Evolutionary conservation across 495 filamentous ascomycete genomes (phyloP).

Genomic region (Aspergillus mulundensis): DNA sequence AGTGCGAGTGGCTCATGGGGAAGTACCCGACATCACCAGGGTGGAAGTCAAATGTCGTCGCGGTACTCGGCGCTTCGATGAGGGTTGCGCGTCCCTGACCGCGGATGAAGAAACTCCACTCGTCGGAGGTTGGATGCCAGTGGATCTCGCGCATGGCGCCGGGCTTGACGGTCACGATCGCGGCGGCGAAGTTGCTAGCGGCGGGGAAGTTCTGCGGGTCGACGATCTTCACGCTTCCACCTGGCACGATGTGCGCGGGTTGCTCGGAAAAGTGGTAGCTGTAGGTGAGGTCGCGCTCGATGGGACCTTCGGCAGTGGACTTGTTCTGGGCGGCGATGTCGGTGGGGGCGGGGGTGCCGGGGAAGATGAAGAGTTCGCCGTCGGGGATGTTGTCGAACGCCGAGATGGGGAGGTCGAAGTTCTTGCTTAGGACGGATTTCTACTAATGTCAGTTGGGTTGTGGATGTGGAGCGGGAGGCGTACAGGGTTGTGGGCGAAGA

Average conservation of each 20-base stretch:
- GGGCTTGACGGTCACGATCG: conserved; percentile 61
- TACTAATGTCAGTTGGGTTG: conserved; percentile 1
- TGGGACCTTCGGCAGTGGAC: conserved; percentile 53
- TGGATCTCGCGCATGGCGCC: conserved; percentile 76
- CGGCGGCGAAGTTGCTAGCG: conserved; percentile 55
- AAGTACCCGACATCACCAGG: conserved; percentile 73
- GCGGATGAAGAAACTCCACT: conserved; percentile 73
- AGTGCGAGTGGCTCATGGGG: conserved; percentile 60
- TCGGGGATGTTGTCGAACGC: conserved; percentile 56
- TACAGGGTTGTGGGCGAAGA: conserved; percentile 55
- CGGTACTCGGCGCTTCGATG: conserved; percentile 52
- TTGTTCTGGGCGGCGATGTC: conserved; percentile 61
- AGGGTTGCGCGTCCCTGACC: conserved; percentile 65
- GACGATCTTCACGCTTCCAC: conserved; percentile 64
- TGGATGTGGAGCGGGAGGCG: background rate
- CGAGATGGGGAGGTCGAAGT: conserved; percentile 52
- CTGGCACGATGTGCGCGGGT: conserved; percentile 51
- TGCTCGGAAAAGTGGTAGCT: conserved; percentile 67
- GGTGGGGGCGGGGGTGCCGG: conserved; percentile 55
- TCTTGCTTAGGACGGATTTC: conserved; percentile 59
- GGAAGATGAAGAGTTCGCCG: conserved; percentile 66
- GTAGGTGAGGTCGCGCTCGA: conserved; percentile 51
- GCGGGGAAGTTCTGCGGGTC: conserved; percentile 63
- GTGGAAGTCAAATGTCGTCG: conserved; percentile 70
- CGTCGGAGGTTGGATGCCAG: conserved; percentile 69